Evolutionary conservation across 2,329 filamentous ascomycete genomes (phyloP).

Genomic region (Alternaria brassicicola): DNA sequence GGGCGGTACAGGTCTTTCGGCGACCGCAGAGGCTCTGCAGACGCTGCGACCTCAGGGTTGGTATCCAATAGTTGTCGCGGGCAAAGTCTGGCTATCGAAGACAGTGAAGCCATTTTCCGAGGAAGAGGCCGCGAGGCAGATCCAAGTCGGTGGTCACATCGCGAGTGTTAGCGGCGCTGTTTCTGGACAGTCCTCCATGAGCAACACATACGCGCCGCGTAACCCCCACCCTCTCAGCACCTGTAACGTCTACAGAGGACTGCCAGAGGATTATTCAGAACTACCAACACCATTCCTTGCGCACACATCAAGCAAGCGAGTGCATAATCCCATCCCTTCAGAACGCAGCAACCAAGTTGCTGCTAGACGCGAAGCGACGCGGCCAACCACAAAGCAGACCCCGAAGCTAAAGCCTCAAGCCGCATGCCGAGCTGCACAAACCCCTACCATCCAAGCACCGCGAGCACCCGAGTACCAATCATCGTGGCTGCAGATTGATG

Average conservation of each 20-base stretch:
- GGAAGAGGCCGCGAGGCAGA: conserved; percentile 1
- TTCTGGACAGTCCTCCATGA: background rate
- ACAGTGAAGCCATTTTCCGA: conserved; percentile 12
- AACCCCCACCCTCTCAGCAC: background rate
- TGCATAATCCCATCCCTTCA: background rate
- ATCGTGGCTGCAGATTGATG: background rate
- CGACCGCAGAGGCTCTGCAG: conserved; percentile 4
- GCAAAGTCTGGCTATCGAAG: conserved; percentile 7
- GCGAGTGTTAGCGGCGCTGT: background rate
- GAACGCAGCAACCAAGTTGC: background rate
- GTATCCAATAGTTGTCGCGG: background rate
- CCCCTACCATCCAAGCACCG: too few species aligned
- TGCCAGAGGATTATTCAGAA: background rate
- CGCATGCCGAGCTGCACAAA: background rate
- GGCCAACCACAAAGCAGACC: background rate
- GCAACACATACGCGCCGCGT: background rate
- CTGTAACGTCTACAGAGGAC: accelerated
- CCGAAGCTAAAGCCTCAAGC: background rate
- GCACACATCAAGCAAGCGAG: background rate
- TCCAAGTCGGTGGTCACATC: background rate
- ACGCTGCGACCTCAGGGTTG: conserved; percentile 5
- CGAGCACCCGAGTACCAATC: background rate
- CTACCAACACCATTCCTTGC: too few species aligned
- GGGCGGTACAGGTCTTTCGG: background rate
- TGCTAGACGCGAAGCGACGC: background rate